Evolutionary conservation across 257 asterid species (phyloP), one percentile per base, ranked within the genome.

Genomic region (Fraxinus anomala): DNA sequence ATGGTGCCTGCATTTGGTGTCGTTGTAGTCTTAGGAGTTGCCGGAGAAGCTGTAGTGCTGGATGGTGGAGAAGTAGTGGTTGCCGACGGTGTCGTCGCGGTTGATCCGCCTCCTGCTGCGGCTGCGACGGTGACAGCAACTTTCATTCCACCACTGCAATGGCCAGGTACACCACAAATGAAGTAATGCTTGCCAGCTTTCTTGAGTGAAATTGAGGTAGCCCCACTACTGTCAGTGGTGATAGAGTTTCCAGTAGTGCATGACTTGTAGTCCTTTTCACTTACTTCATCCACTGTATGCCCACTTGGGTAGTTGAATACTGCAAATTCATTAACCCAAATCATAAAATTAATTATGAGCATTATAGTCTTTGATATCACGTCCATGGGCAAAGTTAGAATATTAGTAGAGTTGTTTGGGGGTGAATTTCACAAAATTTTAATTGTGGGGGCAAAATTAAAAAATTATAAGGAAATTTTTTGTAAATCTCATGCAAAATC

Each of bases 281-380:
- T 86, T 67, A 95, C 99, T 85, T 95, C 97, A 6, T 91, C 96
- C 56, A 93, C 97, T 0, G 87, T 87, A 81, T 95, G 99, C 16
- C 98, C 88, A 23, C 87, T 67, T 1, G 84, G 82, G 49, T 95
- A 95, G 61, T 88, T 95, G 92, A 95, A 95, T 56, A 78, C 99
- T 95, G 87, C 86, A 81, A 21, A 4, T 24, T 36, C 34, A 65
- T 14, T n/a, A 17, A 21, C 33, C 33, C 33, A 21, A 61, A 56
- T n/a, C 44, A n/a, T 24, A 40, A 26, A 1, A 28, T 8, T 17
- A 28, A 12, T 10, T 34, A 17, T 33, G 6, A 68, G 13, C 19
- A 40, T 34, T 34, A 34, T 34, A 34, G 39, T 34, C 1, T 34
- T 34, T 5, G 39, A 34, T 5, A 28, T 28, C 31, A 28, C 31